These are phyloP conservation scores for Camellia lanceoleosa DNA, from an alignment of 148 eudicot species.

Conservation along the genomic window DNA sequence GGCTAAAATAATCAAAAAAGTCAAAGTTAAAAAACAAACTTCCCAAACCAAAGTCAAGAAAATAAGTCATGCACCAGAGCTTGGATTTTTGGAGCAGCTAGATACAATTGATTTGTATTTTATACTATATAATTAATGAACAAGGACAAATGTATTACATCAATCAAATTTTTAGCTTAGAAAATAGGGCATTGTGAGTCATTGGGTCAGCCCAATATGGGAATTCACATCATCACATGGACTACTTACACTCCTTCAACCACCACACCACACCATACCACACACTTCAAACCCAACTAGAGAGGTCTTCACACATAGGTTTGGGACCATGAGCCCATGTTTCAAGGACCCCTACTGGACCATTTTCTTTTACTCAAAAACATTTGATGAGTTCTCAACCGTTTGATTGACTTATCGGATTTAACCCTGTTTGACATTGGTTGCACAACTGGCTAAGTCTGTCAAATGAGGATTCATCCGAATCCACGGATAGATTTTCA, in stretches of 20 bases:
- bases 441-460: neutral
- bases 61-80: neutral
- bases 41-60: neutral
- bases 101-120: neutral
- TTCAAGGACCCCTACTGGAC: slow-evolving; percentile 10
- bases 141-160: neutral
- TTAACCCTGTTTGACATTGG: neutral
- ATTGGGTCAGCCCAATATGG: slow-evolving; percentile 19
- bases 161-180: neutral
- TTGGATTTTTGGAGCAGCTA: neutral
- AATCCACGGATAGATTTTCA: neutral
- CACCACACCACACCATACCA: neutral
- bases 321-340: slow-evolving; percentile 16
- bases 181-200: neutral
- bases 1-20: too few species aligned
- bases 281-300: neutral
- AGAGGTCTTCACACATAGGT: neutral
- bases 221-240: slow-evolving; percentile 25
- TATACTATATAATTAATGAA: neutral
- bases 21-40: neutral
- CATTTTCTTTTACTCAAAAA: neutral
- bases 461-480: neutral
- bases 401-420: neutral
- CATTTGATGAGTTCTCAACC: neutral
- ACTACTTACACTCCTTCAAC: neutral